Evolutionary conservation across 1,284 basidiomycete genomes (phyloP), one percentile per base, ranked within the genome.

Genomic region (Fomitopsis pinicola): DNA sequence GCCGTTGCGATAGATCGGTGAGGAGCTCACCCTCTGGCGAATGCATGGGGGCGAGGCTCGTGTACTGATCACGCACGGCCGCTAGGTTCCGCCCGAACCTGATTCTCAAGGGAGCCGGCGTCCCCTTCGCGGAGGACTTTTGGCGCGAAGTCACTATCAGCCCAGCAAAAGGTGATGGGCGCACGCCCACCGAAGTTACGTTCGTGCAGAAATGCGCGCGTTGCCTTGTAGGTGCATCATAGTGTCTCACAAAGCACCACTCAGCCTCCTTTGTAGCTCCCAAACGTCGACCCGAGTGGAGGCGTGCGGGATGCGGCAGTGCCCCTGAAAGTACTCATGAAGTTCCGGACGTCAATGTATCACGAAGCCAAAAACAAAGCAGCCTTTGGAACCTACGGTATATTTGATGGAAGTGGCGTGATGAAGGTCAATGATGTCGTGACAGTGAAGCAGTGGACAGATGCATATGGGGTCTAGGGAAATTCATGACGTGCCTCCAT

Each of bases 1-100:
- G 78, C 73, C n/a, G 69, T 91, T 6, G 72, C 75, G 36, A 80
- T 91, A 54, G 84, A 89, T 68, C 81, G 89, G 88, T 89, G 60
- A 46, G 73, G 64, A 28, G 26, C 48, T 55, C 28, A 15, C 5
- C 6, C 48, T 17, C 8, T 1, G 28, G 26, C n/a, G 2, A 10
- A 42, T 15, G 14, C 8, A n/a, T 28, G 33, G 19, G 10, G 17
- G 26, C 14, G 45, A 33, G 36, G 42, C n/a, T 15, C 45, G 46
- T n/a, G 17, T 55, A 9, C 8, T 44, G 12, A 38, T 46, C 46
- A 42, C 36, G 40, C 50, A 9, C 19, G 45, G 22, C 35, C 40
- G 12, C 5, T 28, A 89, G 88, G 67, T 91, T 91, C 75, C 76
- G 89, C 54, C 89, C 89, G 0, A 92, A 91, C 69, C 84, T 92